A percentile compares a stretch with the other conserved stretches of the same genome.
These are phyloP conservation scores for Cercospora sojina DNA, from an alignment of 2,329 filamentous ascomycete genomes.

Conservation along the genomic window DNA sequence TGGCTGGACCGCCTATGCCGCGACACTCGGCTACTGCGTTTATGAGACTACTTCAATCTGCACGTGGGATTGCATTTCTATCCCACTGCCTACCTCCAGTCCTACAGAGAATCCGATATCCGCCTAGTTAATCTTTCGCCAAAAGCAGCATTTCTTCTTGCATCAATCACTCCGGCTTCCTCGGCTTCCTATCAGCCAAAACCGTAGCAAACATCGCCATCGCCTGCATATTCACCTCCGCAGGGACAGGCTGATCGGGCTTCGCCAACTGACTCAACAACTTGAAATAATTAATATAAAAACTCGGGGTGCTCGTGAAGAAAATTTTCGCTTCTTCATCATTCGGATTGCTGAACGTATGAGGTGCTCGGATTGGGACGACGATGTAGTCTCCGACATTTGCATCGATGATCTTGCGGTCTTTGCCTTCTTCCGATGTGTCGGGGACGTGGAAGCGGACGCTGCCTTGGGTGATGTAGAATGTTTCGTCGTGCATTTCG, in stretches of 20 bases:
- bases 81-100: neutral
- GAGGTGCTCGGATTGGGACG: slow-evolving; percentile 55
- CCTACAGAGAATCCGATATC: neutral
- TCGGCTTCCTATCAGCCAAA: slow-evolving; percentile 44
- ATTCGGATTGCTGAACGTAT: slow-evolving; percentile 58
- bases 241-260: slow-evolving; percentile 48
- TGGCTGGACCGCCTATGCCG: neutral
- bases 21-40: neutral
- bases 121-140: neutral
- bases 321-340: slow-evolving; percentile 56
- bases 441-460: slow-evolving; percentile 53
- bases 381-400: slow-evolving; percentile 55
- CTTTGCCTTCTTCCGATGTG: slow-evolving; percentile 31
- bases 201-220: slow-evolving; percentile 54
- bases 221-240: slow-evolving; percentile 50
- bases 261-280: slow-evolving; percentile 49
- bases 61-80: neutral
- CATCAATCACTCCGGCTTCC: slow-evolving; percentile 32
- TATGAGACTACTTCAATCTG: neutral
- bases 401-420: slow-evolving; percentile 48
- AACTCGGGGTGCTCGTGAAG: slow-evolving; percentile 58
- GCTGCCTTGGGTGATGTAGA: slow-evolving; percentile 54
- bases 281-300: slow-evolving; percentile 60
- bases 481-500: slow-evolving; percentile 60
- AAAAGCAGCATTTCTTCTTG: neutral